A percentile compares a stretch with the other conserved stretches of the same genome.
Conservation (phyloP, 176 grass and related monocot species). For the Triticum urartu region DNA sequence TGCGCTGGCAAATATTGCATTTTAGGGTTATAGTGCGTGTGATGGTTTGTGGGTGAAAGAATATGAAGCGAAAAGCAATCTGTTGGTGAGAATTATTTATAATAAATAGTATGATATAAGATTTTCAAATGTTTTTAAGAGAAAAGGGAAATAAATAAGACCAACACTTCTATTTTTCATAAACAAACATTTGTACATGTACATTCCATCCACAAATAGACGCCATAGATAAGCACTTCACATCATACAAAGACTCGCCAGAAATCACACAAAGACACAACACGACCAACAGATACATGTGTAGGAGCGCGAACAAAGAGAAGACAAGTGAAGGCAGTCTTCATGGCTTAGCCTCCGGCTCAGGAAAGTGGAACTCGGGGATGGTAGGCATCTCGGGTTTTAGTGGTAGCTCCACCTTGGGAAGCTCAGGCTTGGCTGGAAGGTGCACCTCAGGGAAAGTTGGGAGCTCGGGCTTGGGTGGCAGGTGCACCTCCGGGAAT, state of each 20-base stretch:
- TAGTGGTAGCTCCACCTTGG: too few species aligned
- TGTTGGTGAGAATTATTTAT: background rate
- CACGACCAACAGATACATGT: background rate
- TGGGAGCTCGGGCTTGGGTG: background rate
- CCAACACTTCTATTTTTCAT: background rate
- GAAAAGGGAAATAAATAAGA: background rate
- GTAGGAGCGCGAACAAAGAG: background rate
- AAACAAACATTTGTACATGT: background rate
- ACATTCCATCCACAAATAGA: background rate
- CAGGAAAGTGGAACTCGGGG: background rate
- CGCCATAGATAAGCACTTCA: background rate
- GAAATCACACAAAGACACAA: background rate
- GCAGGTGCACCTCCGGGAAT: background rate
- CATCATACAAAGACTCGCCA: background rate
- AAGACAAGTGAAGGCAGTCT: background rate
- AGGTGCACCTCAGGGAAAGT: background rate
- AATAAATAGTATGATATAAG: background rate
- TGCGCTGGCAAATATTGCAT: too few species aligned
- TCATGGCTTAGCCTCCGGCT: background rate
- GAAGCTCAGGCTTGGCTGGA: too few species aligned
- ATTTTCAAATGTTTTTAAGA: background rate
- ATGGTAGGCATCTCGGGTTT: constrained; percentile 3
- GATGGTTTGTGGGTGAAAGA: background rate
- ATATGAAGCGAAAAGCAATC: background rate
- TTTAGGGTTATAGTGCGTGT: too few species aligned